A percentile compares a stretch with the other conserved stretches of the same genome.
Conservation (phyloP, 2,329 filamentous ascomycete genomes). For the Endoconidiophora laricicola region DNA sequence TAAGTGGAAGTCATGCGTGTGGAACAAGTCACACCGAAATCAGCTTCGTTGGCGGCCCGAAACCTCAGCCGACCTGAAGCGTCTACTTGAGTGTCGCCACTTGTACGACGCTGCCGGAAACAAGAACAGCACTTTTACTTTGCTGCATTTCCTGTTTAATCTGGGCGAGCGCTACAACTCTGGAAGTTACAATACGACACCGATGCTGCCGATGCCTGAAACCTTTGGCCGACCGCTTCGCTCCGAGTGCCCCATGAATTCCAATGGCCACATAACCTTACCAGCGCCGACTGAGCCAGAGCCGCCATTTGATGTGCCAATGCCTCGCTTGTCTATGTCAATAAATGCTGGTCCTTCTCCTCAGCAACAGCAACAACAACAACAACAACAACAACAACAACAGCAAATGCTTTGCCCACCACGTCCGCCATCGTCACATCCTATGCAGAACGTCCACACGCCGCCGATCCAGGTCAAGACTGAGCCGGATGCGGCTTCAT, state of each 20-base stretch:
- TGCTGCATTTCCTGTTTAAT: slow-evolving; percentile 28
- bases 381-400: slow-evolving; percentile 7
- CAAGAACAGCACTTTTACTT: slow-evolving; percentile 14
- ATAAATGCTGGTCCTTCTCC: not conserved
- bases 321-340: not conserved
- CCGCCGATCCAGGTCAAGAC: slow-evolving; percentile 5
- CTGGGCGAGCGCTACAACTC: slow-evolving; percentile 21
- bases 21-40: slow-evolving; percentile 27
- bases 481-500: slow-evolving; percentile 13
- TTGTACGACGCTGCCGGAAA: slow-evolving; percentile 23
- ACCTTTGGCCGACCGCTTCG: slow-evolving; percentile 15
- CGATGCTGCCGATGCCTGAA: slow-evolving; percentile 14
- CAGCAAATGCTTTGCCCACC: slow-evolving; percentile 7
- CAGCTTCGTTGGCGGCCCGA: slow-evolving; percentile 25
- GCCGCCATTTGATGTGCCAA: slow-evolving; percentile 5
- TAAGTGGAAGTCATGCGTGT: slow-evolving; percentile 29
- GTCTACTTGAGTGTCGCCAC: slow-evolving; percentile 29
- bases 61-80: slow-evolving; percentile 27
- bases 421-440: slow-evolving; percentile 9
- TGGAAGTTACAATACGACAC: slow-evolving; percentile 22
- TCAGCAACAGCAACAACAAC: slow-evolving; percentile 8
- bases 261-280: slow-evolving; percentile 10
- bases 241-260: slow-evolving; percentile 12
- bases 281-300: slow-evolving; percentile 5
- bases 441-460: slow-evolving; percentile 6